Base-by-base conservation (phyloP, 2,329 filamentous ascomycete genomes). In the Ophiocordyceps camponoti-leonardi region DNA sequence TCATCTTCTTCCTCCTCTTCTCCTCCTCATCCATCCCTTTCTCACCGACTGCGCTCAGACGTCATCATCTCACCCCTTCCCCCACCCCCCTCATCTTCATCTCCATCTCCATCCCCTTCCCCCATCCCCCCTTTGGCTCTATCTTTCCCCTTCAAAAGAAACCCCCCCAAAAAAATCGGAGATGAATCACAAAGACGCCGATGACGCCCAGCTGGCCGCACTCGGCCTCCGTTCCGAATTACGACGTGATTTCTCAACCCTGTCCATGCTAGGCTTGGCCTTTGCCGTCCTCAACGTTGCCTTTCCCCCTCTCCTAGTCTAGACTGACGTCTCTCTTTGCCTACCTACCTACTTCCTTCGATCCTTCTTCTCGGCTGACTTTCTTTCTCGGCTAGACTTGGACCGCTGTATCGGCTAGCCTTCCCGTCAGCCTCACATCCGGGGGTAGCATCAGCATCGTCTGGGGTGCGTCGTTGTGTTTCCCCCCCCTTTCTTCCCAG, bases 391-490 rank as follows among this genome's bases (percentile, higher is more conserved):
- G 16, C n/a, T 1, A 20, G 20, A 55, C 53, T 16, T 69, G 66
- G 66, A 69, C 67, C 1, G 67, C 67, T 0, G 62, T 70, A 2
- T 64, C 67, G 6, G 64, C 66, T 2, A 68, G 65, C 2, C 60
- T 70, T 6, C 62, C 61, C 0, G 55, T 70, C 5, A 66, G 66
- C 26, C 62, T 88, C 18, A 79, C 82, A 0, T 81, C 75, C 18
- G 83, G 83, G 46, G 78, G 81, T 1, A 72, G 77, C 37, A 75
- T 72, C 2, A 73, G 77, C 45, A 79, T 86, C 14, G 72, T 87
- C 33, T 87, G 82, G 82, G 83, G 81, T 55, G 22, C 39, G 50
- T 49, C n/a, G n/a, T n/a, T n/a, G n/a, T n/a, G n/a, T n/a, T n/a
- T n/a, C n/a, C n/a, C n/a, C n/a, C n/a, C n/a, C n/a, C n/a, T n/a